phyloP scores from a whole-genome alignment of 139 green algal genomes.

The Picochlorum sp. region DNA sequence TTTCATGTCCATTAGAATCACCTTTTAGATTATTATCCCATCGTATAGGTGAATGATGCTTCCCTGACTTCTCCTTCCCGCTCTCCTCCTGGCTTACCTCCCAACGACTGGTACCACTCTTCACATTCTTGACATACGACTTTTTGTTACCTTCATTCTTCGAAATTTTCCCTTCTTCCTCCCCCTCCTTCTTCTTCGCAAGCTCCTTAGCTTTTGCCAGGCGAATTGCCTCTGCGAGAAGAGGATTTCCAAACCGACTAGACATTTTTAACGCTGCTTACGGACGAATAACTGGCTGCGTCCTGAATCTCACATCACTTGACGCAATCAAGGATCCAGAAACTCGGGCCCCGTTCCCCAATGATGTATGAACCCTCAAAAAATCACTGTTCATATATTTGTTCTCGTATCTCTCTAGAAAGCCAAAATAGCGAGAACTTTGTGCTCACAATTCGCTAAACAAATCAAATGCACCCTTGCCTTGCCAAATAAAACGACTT shows the following conservation, averaged over 20 bases:
- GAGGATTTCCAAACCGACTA: constrained; percentile 10
- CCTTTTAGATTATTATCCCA: constrained; percentile 6
- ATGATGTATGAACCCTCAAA: too few species aligned
- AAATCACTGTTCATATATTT: too few species aligned
- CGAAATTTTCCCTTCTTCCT: background rate
- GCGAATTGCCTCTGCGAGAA: constrained; percentile 12
- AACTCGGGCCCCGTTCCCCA: too few species aligned
- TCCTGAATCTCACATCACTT: background rate
- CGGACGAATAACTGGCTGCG: too few species aligned
- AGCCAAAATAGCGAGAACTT: too few species aligned
- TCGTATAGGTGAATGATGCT: constrained; percentile 19
- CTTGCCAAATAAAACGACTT: too few species aligned
- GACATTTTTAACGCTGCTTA: too few species aligned
- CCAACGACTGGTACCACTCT: background rate
- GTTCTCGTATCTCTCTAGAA: too few species aligned
- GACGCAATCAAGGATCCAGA: background rate
- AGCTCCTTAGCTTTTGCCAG: background rate
- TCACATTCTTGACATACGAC: constrained; percentile 1
- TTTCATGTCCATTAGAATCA: background rate
- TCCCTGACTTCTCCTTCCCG: background rate
- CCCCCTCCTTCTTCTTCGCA: background rate
- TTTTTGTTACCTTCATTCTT: background rate
- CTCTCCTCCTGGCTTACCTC: background rate
- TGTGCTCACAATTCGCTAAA: too few species aligned
- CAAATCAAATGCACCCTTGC: too few species aligned